Evolutionary conservation across 2,329 filamentous ascomycete genomes (phyloP), one percentile per base, ranked within the genome.

Genomic region (Fusarium acutatum): DNA sequence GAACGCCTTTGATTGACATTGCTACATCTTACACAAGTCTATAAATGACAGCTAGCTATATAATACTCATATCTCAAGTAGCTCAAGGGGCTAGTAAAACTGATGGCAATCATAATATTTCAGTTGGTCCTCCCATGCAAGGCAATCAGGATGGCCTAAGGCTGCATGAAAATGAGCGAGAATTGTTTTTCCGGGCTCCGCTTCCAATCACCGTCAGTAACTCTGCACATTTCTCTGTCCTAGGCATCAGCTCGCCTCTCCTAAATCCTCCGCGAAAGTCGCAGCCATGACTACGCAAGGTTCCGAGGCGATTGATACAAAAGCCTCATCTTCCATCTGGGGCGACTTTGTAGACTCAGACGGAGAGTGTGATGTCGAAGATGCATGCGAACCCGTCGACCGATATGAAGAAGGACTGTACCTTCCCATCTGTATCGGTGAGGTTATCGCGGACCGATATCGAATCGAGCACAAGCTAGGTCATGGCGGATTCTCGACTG

Each of bases 31-130:
- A 41, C 4, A 8, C 22, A 41, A 41, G 22, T n/a, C 22, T 9
- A n/a, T n/a, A 41, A 15, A n/a, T 10, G 13, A 14, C 13, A n/a
- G 6, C n/a, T n/a, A n/a, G 13, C 13, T 13, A 4, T n/a, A 2
- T 9, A 14, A n/a, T n/a, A n/a, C 38, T n/a, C 3, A n/a, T 43
- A 24, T 44, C 41, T 5, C 18, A 20, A 26, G 41, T 14, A 14
- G 5, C 14, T 4, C 9, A 7, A n/a, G 20, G n/a, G 3, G 9
- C 20, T n/a, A 5, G 5, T 8, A 11, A 8, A 12, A n/a, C 14
- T 17, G 20, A n/a, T 30, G 26, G 20, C 10, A 49, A 17, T 30
- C 14, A 49, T 5, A 12, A 17, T 11, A n/a, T 6, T 32, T 12
- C 22, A 13, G 28, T 6, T 32, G 10, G 26, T 7, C 14, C 14